Percentiles rank a stretch among this genome's conserved stretches.
Conservation (phyloP, 2,329 filamentous ascomycete species). For the Clarireedia homoeocarpa region DNA sequence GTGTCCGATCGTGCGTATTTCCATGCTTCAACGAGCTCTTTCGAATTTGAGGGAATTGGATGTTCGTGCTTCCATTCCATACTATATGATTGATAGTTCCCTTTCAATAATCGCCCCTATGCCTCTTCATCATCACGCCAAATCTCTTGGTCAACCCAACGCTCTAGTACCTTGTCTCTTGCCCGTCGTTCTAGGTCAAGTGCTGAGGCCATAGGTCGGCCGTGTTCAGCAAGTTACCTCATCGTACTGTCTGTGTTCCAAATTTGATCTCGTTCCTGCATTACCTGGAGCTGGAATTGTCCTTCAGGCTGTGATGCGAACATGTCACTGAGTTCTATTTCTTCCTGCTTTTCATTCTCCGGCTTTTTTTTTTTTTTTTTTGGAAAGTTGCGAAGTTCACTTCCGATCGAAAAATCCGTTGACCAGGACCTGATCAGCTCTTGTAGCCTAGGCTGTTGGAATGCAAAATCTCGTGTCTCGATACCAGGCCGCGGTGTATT, state of each 20-base stretch:
- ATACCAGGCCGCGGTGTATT: too few relatives aligned
- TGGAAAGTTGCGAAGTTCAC: too few relatives aligned
- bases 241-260: conserved; percentile 9
- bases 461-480: too few relatives aligned
- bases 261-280: conserved; percentile 12
- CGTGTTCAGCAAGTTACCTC: neutral
- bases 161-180: conserved; percentile 19
- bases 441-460: neutral
- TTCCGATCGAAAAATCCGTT: too few relatives aligned
- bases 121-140: conserved; percentile 5
- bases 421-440: too few relatives aligned
- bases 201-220: neutral
- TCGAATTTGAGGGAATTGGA: conserved; percentile 9
- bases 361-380: neutral
- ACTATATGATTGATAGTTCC: conserved; percentile 4
- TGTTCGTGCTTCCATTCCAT: conserved; percentile 13
- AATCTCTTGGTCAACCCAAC: conserved; percentile 26
- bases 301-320: conserved; percentile 5
- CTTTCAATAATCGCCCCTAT: neutral
- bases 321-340: neutral
- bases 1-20: conserved; percentile 1
- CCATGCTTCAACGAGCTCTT: neutral
- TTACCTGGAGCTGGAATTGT: conserved; percentile 11
- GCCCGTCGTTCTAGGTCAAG: neutral
- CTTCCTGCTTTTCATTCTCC: neutral